Evolutionary conservation across 495 filamentous ascomycete genomes (phyloP).

Genomic region (Lasiosphaeria ovina): DNA sequence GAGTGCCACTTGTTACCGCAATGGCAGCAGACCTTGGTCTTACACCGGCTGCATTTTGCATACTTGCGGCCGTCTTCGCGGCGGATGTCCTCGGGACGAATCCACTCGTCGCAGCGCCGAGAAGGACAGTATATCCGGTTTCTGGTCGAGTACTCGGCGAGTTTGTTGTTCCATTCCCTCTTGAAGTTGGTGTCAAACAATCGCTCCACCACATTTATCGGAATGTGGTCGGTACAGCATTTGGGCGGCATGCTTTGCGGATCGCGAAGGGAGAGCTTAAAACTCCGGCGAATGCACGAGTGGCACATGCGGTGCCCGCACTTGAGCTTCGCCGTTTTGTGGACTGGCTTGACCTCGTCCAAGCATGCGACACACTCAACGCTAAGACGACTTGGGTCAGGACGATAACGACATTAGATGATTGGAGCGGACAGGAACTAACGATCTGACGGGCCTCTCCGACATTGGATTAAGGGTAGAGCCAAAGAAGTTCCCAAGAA

Average conservation of each 20-base stretch:
- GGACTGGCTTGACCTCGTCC: conserved; percentile 56
- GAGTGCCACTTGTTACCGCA: conserved; percentile 75
- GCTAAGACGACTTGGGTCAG: conserved; percentile 39
- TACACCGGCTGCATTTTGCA: conserved; percentile 64
- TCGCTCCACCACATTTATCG: conserved; percentile 68
- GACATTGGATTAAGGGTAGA: conserved; percentile 26
- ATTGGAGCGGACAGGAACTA: conserved; percentile 20
- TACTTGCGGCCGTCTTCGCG: conserved; percentile 48
- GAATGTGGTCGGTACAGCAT: conserved; percentile 76
- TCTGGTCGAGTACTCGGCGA: conserved; percentile 66
- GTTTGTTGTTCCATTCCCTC: conserved; percentile 73
- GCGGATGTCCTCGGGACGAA: conserved; percentile 65
- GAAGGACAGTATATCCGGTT: conserved; percentile 74
- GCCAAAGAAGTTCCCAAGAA: conserved; percentile 35
- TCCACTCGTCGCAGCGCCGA: conserved; percentile 69
- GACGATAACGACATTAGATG: not conserved
- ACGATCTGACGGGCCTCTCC: conserved; percentile 36
- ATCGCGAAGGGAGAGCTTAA: conserved; percentile 69
- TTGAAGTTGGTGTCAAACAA: conserved; percentile 74
- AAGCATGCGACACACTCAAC: conserved; percentile 68
- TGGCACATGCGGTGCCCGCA: conserved; percentile 80
- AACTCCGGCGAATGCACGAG: conserved; percentile 67
- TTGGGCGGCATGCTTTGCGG: conserved; percentile 76
- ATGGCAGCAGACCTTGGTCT: conserved; percentile 67
- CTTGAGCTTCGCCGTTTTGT: conserved; percentile 63